Evolutionary conservation across 2,329 filamentous ascomycete genomes (phyloP).

Genomic region (Rugonectria rugulosa): DNA sequence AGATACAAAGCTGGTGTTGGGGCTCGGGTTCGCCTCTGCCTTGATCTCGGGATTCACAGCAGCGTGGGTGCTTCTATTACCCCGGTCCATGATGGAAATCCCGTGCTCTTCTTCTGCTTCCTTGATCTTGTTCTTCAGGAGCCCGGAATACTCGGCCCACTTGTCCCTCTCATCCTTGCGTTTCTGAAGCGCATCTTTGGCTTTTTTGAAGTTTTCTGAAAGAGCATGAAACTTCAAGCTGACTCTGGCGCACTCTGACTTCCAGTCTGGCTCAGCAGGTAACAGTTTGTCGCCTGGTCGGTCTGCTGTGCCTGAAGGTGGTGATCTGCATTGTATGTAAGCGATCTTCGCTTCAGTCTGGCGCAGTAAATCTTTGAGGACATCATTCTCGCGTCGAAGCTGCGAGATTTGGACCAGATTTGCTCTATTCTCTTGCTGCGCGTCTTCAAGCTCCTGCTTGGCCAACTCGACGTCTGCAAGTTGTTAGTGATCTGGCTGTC

Average conservation of each 20-base stretch:
- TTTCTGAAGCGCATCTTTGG: conserved; percentile 49
- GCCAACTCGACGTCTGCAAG: conserved; percentile 48
- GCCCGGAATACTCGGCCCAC: conserved; percentile 56
- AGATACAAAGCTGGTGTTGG: conserved; percentile 29
- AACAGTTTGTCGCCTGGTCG: conserved; percentile 4
- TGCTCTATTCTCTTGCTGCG: conserved; percentile 30
- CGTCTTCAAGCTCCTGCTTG: conserved; percentile 47
- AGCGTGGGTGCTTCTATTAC: conserved; percentile 19
- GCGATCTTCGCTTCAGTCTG: conserved; percentile 10
- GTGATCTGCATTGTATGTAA: background rate
- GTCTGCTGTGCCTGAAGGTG: background rate
- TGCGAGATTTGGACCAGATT: conserved; percentile 14
- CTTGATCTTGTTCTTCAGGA: conserved; percentile 53
- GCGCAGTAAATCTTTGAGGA: conserved; percentile 27
- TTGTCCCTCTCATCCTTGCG: conserved; percentile 51
- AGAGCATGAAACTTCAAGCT: conserved; percentile 51
- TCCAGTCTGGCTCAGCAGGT: conserved; percentile 32
- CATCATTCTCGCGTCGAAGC: conserved; percentile 31
- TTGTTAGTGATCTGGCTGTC: conserved; percentile 23
- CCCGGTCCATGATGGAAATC: conserved; percentile 41
- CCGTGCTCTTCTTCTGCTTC: conserved; percentile 50
- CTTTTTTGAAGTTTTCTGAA: conserved; percentile 50
- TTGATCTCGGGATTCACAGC: conserved; percentile 14
- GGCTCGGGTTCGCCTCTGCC: conserved; percentile 23
- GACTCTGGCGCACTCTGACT: conserved; percentile 47